Conservation (phyloP, 2,329 filamentous ascomycete genomes). For the Piedraia hortae region DNA sequence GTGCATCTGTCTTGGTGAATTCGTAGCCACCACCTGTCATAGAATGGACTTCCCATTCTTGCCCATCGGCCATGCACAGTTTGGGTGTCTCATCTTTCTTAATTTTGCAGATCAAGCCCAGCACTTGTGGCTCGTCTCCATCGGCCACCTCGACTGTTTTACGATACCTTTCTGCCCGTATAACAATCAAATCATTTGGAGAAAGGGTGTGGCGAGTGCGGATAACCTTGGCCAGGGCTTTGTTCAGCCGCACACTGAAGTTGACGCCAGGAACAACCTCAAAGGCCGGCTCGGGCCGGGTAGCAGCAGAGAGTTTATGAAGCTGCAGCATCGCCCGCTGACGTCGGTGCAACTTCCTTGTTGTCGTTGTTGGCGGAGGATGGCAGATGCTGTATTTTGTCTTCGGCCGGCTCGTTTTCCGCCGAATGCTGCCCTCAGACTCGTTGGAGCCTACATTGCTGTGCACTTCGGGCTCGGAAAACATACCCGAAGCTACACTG, state of each 20-base stretch:
- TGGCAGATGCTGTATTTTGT: slow-evolving; percentile 41
- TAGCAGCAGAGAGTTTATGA: slow-evolving; percentile 30
- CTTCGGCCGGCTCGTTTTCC: slow-evolving; percentile 19
- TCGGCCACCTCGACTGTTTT: slow-evolving; percentile 20
- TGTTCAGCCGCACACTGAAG: slow-evolving; percentile 30
- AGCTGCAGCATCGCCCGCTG: slow-evolving; percentile 45
- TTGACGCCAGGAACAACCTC: slow-evolving; percentile 37
- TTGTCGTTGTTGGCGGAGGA: slow-evolving; percentile 30
- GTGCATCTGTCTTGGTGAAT: slow-evolving; percentile 31
- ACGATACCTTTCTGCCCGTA: slow-evolving; percentile 40
- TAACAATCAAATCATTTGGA: slow-evolving; percentile 40
- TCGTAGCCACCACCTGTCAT: slow-evolving; percentile 20
- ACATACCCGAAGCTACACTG: slow-evolving; percentile 9
- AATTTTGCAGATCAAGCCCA: slow-evolving; percentile 38
- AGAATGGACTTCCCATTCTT: slow-evolving; percentile 18
- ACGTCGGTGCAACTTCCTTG: slow-evolving; percentile 34
- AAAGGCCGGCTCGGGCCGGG: slow-evolving; percentile 34
- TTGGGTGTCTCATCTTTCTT: slow-evolving; percentile 29
- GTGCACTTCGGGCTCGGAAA: slow-evolving; percentile 11
- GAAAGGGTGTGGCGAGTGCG: slow-evolving; percentile 34
- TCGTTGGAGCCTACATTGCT: slow-evolving; percentile 7
- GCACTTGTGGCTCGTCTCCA: slow-evolving; percentile 27
- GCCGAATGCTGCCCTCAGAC: slow-evolving; percentile 11
- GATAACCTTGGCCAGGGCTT: slow-evolving; percentile 36
- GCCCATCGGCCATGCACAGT: slow-evolving; percentile 30